Evolutionary conservation across 495 filamentous ascomycete species (phyloP), one percentile per base, ranked within the genome.

Genomic region (Penicillium pulvis): DNA sequence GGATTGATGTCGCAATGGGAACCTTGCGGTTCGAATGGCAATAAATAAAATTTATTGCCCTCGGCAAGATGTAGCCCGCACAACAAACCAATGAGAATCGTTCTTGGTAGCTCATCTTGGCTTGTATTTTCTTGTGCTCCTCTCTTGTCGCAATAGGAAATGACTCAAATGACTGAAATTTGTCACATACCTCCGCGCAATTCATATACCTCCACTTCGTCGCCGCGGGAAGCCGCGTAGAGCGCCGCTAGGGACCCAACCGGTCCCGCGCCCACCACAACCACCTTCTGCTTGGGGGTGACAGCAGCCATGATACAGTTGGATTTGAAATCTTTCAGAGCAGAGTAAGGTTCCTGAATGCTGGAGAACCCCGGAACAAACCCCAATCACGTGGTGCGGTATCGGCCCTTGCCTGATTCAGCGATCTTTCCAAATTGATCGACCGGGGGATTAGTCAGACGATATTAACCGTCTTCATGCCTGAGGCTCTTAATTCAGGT

Each of bases 191-290:
- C 93, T 77, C 86, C 87, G 65, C 94, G 85, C 58, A 98, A 77
- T 71, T 99, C 94, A 74, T 98, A 99, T 56, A 99, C 80, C 68
- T 97, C 91, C 5, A 99, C 94, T 65, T 93, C 79, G 69, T 96
- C 85, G 35, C 91, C 93, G 66, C 92, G 79, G 58, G 86, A 81
- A 2, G 92, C 93, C 51, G 94, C 93, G 75, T 98, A 99, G 11
- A 99, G 77, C 17, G 92, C 94, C 8, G 93, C 91, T 26, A 99
- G 79, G 9, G 93, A 89, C 4, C 94, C 94, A 14, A 98, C 94
- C 0, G 94, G 94, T 2, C 94, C 94, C 30, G 92, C 94, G 31
- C 94, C 94, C 28, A 97, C 84, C 28, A 98, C 82, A 8, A 96
- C 79, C 43, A 89, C 83, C 73, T 91, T 97, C 64, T 93, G 83